Evolutionary conservation across 2,329 filamentous ascomycete species (phyloP), one percentile per base, ranked within the genome.

Genomic region (Pestalotiopsis sp.): DNA sequence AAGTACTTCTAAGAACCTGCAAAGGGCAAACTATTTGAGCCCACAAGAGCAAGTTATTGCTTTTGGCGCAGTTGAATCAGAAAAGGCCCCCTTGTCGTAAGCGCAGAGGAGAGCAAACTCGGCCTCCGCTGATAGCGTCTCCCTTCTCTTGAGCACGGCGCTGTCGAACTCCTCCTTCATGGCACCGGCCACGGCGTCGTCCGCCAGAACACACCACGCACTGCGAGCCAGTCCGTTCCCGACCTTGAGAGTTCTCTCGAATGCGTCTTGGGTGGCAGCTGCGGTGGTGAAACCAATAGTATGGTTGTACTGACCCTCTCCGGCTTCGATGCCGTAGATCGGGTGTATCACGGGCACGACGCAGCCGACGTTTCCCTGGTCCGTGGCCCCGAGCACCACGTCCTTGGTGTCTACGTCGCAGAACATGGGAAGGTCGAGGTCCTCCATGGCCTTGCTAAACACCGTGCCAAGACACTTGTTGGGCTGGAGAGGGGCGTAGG

Each of bases 291-390:
- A 45, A 4, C 41, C 41, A 17, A 17, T 17, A 4, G 41, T 45
- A 3, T 45, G 41, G 17, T 45, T 45, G 2, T 45, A 17, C 17
- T 17, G 41, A 13, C 41, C 41, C 41, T 45, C 17, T 17, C 13
- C 13, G 2, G 41, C 41, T 17, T 45, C 4, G 12, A 45, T 45
- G 17, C 17, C 41, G 41, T 45, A 45, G 17, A 14, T 45, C 5
- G 41, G 41, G n/a, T 87, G 85, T 64, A 87, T 82, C 4, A 80
- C 81, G 1, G 85, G 85, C 2, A 83, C 76, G 1, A 79, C 69
- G 64, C 86, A 83, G 13, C 81, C 82, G 11, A 87, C 83, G 66
- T 87, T 87, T 25, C 84, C 84, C 84, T 85, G 85, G 73, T 86
- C 84, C 0, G 84, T 85, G 0, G 84, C 41, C 3, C 41, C 41